Percentiles rank a stretch among this genome's conserved stretches.
Evolutionary conservation across 257 asterid species (phyloP).

Genomic region (Plectranthus barbatus): DNA sequence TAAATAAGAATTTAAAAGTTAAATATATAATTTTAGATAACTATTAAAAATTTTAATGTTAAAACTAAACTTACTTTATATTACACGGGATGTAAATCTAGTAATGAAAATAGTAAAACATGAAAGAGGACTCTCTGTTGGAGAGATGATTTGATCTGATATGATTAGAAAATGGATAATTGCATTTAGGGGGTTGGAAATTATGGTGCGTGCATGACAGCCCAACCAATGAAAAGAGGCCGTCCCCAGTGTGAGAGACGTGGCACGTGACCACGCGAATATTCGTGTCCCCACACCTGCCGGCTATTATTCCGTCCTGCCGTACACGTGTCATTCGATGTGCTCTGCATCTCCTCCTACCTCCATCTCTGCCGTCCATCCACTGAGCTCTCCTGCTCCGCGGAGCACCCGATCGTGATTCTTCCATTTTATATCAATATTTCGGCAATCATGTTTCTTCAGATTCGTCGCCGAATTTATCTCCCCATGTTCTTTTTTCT

Average conservation of each 20-base stretch:
- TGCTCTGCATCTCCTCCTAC: background rate
- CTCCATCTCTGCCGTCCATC: constrained; percentile 13
- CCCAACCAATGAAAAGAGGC: constrained; percentile 8
- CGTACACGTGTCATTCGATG: constrained; percentile 22
- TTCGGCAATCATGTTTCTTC: constrained; percentile 37
- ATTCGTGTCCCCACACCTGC: constrained; percentile 50
- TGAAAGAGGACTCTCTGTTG: no score
- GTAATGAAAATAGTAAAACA: no score
- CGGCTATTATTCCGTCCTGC: constrained; percentile 37
- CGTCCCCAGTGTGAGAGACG: constrained; percentile 43
- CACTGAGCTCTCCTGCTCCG: background rate
- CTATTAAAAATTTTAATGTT: no score
- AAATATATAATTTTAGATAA: no score
- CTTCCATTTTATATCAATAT: background rate
- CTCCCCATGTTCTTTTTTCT: constrained; percentile 43
- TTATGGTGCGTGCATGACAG: background rate
- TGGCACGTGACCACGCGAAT: constrained; percentile 75
- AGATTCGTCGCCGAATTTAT: constrained; percentile 65
- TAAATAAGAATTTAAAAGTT: no score
- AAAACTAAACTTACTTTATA: no score
- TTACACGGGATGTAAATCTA: no score
- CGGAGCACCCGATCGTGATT: constrained; percentile 11
- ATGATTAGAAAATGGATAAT: no score
- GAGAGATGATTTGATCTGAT: no score
- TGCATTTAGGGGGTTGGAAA: background rate